Conservation (phyloP, 164 flowering plant species). For the Kingdonia uniflora region DNA sequence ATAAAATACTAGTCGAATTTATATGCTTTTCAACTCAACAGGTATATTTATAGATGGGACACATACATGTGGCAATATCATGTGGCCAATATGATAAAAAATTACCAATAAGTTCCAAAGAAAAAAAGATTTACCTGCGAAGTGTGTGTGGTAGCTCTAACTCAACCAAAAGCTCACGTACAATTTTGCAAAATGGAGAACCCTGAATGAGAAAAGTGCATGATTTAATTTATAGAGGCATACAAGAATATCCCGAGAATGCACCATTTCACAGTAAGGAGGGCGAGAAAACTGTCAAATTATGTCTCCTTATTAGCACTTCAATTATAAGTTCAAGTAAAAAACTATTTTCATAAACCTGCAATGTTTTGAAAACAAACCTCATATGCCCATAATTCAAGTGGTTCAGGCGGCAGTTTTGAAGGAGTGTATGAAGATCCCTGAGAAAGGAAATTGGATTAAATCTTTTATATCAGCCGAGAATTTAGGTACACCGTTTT, state of each 20-base stretch:
- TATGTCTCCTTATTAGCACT: too few relatives aligned
- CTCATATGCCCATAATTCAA: conserved; percentile 96
- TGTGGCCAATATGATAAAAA: too few relatives aligned
- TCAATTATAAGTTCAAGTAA: background rate
- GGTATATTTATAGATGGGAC: too few relatives aligned
- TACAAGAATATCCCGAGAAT: background rate
- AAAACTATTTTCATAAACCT: background rate
- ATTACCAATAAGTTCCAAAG: too few relatives aligned
- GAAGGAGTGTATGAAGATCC: conserved; percentile 67
- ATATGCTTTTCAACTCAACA: too few relatives aligned
- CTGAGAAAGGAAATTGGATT: conserved; percentile 29
- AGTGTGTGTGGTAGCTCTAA: conserved; percentile 82
- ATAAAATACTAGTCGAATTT: too few relatives aligned
- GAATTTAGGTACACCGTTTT: too few relatives aligned
- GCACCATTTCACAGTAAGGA: background rate
- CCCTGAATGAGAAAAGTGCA: conserved; percentile 33
- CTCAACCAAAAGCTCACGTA: conserved; percentile 88
- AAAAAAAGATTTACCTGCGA: conserved; percentile 36
- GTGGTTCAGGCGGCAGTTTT: conserved; percentile 73
- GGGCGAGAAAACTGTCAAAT: background rate
- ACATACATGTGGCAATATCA: too few relatives aligned
- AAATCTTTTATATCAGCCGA: too few relatives aligned
- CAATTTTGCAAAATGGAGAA: conserved; percentile 96
- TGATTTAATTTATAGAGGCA: background rate
- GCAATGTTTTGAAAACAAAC: conserved; percentile 25